Evolutionary conservation across 805 yeast genomes (phyloP).

Genomic region (Candida quercuum): DNA sequence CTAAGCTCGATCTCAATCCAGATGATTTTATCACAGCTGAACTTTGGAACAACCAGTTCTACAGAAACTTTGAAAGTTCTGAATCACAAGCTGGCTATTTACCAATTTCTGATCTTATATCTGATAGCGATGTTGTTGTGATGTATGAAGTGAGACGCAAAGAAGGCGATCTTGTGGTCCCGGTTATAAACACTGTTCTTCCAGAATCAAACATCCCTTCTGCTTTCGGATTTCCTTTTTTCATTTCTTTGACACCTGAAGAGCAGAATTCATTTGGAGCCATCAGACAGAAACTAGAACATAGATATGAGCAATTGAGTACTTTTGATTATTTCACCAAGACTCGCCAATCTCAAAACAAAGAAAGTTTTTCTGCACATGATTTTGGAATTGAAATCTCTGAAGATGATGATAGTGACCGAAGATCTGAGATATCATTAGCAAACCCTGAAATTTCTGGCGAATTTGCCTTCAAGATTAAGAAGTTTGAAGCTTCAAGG

Average conservation of each 20-base stretch:
- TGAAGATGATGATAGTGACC: conserved; percentile 32
- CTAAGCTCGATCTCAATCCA: conserved; percentile 34
- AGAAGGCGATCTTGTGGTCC: conserved; percentile 49
- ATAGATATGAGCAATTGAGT: conserved; percentile 40
- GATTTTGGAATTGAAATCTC: conserved; percentile 32
- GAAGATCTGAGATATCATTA: conserved; percentile 42
- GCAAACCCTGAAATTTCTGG: conserved; percentile 49
- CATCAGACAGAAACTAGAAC: conserved; percentile 53
- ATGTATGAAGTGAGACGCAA: conserved; percentile 49
- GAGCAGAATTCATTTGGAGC: conserved; percentile 53
- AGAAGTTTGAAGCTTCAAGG: conserved; percentile 28
- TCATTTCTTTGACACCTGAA: conserved; percentile 47
- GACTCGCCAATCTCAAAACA: conserved; percentile 14
- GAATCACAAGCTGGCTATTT: conserved; percentile 45
- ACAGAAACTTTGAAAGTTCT: conserved; percentile 61
- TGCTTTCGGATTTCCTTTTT: conserved; percentile 74
- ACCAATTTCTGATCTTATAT: conserved; percentile 64
- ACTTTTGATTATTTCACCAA: conserved; percentile 34
- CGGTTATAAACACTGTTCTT: conserved; percentile 46
- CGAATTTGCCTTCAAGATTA: conserved; percentile 43
- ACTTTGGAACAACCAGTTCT: conserved; percentile 62
- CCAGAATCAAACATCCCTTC: conserved; percentile 37
- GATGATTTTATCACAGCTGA: conserved; percentile 47
- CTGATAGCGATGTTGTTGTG: conserved; percentile 55
- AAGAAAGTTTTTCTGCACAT: conserved; percentile 11